Base-by-base conservation (phyloP, 2,329 filamentous ascomycete species). In the Epichloe coenophiala region DNA sequence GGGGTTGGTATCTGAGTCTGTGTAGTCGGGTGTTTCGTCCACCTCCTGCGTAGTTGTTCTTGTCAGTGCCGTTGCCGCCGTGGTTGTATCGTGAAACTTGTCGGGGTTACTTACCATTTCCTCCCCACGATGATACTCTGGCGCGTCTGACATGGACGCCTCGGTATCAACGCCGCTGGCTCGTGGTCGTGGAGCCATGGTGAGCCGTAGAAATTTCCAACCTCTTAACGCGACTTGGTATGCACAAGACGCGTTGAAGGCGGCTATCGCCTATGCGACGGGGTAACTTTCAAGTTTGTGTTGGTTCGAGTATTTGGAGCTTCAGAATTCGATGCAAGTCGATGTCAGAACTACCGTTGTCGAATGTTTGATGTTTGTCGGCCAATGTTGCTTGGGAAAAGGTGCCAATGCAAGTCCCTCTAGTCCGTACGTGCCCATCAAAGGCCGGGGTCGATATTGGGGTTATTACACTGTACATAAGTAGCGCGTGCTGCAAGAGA, bases 21-120 rank as follows among this genome's bases (percentile, higher is more conserved):
- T 80, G 60, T 78, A 82, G 59, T 83, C 80, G 45, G 79, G 78
- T 6, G 80, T 83, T 58, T 83, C 79, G 56, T 83, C 80, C 40
- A 82, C 73, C 47, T 81, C 76, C 79, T 77, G 31, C 23, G 12
- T n/a, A 3, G 13, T 42, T 27, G 2, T 44, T 45, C 31, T 15
- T 23, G 49, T 51, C 39, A 51, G 52, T 23, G 39, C 19, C 43
- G 8, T 44, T 27, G 38, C 5, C 21, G 23, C 21, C 12, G 19
- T 21, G 17, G n/a, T 11, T 15, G 13, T 35, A 6, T 42, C 23
- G 40, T 17, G 6, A 36, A 31, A 13, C 3, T 31, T 11, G 23
- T 23, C 9, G 8, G 12, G n/a, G 36, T 40, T 46, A 61, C 68
- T 53, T 61, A 79, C 77, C 71, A 77, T 77, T 53, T 71, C 69